phyloP scores from a whole-genome alignment of 306 rosid genomes.

The Malus sylvestris region DNA sequence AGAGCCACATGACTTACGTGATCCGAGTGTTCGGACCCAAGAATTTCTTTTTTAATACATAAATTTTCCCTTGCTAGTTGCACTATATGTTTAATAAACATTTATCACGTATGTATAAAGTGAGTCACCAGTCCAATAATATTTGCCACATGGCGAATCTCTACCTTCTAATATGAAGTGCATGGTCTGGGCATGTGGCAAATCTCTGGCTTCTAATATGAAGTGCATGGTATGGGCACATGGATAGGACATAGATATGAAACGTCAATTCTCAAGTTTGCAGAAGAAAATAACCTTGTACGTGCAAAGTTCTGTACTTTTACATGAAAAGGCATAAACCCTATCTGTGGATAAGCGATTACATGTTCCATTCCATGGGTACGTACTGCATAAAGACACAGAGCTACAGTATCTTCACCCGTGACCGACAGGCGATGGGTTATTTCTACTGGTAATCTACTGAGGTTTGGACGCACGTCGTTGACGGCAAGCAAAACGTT shows the following conservation, averaged over 20 bases:
- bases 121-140: neutral
- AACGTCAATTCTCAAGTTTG: neutral
- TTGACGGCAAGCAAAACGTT: neutral
- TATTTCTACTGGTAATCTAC: neutral
- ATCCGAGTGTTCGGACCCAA: too few relatives aligned
- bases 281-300: neutral
- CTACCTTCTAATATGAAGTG: neutral
- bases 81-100: too few relatives aligned
- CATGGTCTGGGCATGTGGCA: neutral
- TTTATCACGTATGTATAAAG: too few relatives aligned
- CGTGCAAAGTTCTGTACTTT: neutral
- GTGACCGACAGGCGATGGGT: neutral
- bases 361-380: neutral
- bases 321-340: neutral
- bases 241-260: neutral
- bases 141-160: neutral
- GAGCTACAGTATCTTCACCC: neutral
- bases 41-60: neutral
- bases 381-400: neutral
- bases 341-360: neutral
- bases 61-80: neutral
- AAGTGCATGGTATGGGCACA: neutral
- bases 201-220: neutral
- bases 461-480: neutral
- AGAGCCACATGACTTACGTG: too few relatives aligned